Evolutionary conservation across 768 basidiomycete species (phyloP).

Genomic region (Phanerochaete sordida): DNA sequence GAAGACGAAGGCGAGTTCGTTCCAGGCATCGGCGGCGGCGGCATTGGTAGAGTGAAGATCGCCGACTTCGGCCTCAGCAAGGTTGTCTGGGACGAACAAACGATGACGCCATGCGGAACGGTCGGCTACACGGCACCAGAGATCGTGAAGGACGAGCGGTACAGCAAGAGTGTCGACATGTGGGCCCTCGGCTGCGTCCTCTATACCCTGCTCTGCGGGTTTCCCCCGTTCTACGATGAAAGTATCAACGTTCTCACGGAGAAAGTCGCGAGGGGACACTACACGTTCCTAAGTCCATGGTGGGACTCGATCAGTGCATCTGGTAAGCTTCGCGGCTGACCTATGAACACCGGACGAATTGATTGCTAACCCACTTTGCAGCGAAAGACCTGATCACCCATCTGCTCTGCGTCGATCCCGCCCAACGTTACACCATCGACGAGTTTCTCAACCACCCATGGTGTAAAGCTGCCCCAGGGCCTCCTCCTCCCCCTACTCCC

Average conservation of each 20-base stretch:
- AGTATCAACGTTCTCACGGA: conserved; percentile 97
- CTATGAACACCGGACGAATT: neutral
- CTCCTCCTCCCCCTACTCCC: conserved; percentile 67
- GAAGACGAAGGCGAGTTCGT: conserved; percentile 97
- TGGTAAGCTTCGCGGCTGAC: conserved; percentile 44
- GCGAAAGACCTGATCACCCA: conserved; percentile 96
- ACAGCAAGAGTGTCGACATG: conserved; percentile 97
- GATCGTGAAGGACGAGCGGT: conserved; percentile 98
- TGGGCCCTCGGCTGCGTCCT: conserved; percentile 99
- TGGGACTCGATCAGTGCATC: conserved; percentile 92
- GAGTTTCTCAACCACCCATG: conserved; percentile 97
- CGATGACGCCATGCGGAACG: conserved; percentile 99
- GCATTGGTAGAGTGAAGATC: conserved; percentile 97
- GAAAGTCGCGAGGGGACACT: conserved; percentile 95
- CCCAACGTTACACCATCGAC: conserved; percentile 95
- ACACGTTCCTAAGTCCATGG: conserved; percentile 98
- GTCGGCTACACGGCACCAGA: conserved; percentile 99
- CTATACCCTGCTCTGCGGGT: conserved; percentile 96
- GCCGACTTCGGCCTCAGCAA: conserved; percentile 98
- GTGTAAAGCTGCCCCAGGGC: conserved; percentile 71
- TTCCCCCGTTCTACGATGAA: conserved; percentile 98
- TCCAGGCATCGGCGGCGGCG: conserved; percentile 90
- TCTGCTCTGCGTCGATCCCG: conserved; percentile 92
- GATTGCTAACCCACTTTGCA: conserved; percentile 25
- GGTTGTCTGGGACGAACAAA: conserved; percentile 98